Percentiles rank a stretch among this genome's conserved stretches.
Evolutionary conservation across 345 rosid genomes (phyloP).

Genomic region (Heritiera fomes): DNA sequence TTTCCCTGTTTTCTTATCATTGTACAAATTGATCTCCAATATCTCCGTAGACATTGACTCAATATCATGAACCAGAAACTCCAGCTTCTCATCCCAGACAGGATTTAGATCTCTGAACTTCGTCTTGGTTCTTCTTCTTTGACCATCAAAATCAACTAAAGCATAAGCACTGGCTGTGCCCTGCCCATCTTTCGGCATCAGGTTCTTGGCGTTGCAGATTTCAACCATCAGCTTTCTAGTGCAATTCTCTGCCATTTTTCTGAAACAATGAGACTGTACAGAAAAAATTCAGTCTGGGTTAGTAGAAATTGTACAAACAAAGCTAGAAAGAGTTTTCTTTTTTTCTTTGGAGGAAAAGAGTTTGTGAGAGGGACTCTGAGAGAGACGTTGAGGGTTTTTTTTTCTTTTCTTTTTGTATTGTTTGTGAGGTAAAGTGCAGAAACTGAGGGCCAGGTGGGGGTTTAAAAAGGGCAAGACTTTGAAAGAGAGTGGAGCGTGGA

Average conservation of each 20-base stretch:
- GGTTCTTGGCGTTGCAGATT: slow-evolving; percentile 73
- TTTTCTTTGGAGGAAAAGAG: no score
- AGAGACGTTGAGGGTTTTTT: neutral
- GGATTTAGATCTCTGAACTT: slow-evolving; percentile 84
- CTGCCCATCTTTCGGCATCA: slow-evolving; percentile 94
- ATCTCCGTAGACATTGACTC: slow-evolving; percentile 64
- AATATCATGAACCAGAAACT: slow-evolving; percentile 64
- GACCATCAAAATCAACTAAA: slow-evolving; percentile 79
- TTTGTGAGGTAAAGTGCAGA: neutral
- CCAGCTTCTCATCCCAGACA: slow-evolving; percentile 83
- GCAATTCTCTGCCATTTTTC: slow-evolving; percentile 55
- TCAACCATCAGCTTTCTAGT: slow-evolving; percentile 70
- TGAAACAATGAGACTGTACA: neutral
- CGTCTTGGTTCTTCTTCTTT: slow-evolving; percentile 76
- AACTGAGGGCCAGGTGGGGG: slow-evolving; percentile 11
- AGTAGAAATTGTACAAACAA: neutral
- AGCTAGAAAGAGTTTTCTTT: neutral
- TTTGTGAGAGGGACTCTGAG: neutral
- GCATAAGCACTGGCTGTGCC: slow-evolving; percentile 92
- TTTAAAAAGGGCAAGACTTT: slow-evolving; percentile 14
- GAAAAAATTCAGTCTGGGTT: slow-evolving; percentile 6
- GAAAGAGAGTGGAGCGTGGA: slow-evolving; percentile 34
- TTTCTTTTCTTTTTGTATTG: neutral
- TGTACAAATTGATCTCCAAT: slow-evolving; percentile 77
- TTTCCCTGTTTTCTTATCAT: slow-evolving; percentile 73